Percentiles rank a stretch among this genome's conserved stretches.
Conservation (phyloP, 2,329 filamentous ascomycete genomes). For the Microsporum audouinii region DNA sequence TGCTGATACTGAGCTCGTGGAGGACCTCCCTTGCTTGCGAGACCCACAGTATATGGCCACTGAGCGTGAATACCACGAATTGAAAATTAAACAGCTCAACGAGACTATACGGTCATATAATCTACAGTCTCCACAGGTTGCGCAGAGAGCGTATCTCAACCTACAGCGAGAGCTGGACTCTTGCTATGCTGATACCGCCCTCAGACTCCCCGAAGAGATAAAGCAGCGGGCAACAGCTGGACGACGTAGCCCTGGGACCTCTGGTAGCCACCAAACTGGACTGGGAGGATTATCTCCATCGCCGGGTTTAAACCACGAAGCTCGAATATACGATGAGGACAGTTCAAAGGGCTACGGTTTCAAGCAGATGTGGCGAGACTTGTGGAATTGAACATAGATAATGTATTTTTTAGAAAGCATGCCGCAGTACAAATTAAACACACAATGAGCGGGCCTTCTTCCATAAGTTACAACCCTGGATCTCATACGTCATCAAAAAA, state of each 20-base stretch:
- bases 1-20: slow-evolving; percentile 17
- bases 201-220: slow-evolving; percentile 60
- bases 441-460: no score
- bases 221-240: slow-evolving; percentile 50
- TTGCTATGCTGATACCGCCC: slow-evolving; percentile 81
- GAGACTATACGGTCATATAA: slow-evolving; percentile 77
- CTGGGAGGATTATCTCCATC: slow-evolving; percentile 49
- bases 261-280: slow-evolving; percentile 15
- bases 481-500: neutral
- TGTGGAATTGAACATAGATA: slow-evolving; percentile 40
- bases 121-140: slow-evolving; percentile 80
- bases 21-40: slow-evolving; percentile 55
- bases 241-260: slow-evolving; percentile 12
- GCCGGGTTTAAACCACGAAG: slow-evolving; percentile 39
- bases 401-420: neutral
- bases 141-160: slow-evolving; percentile 83
- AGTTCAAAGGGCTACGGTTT: slow-evolving; percentile 67
- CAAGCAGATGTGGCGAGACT: slow-evolving; percentile 77
- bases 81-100: slow-evolving; percentile 71
- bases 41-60: slow-evolving; percentile 63
- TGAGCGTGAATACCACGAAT: slow-evolving; percentile 62
- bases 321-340: slow-evolving; percentile 61
- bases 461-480: no score
- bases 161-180: slow-evolving; percentile 68
- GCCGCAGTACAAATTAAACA: no score